These are phyloP conservation scores for Taxillus chinensis DNA, from an alignment of 164 flowering plant genomes.

Conservation along the genomic window DNA sequence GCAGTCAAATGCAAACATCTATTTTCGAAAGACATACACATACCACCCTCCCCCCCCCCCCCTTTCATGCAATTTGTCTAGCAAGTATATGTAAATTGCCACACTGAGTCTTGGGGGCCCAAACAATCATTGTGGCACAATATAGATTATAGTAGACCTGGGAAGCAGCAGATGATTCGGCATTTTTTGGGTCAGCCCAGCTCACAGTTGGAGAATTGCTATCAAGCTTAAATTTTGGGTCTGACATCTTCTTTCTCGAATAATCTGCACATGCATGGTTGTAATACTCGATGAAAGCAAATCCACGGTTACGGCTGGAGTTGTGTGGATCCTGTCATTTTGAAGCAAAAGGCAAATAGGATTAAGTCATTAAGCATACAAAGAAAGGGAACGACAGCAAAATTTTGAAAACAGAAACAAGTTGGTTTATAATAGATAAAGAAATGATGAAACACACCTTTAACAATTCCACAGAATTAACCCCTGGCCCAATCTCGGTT, in stretches of 20 bases:
- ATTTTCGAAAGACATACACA: too few relatives aligned
- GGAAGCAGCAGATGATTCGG: conserved; percentile 57
- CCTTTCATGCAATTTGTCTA: too few relatives aligned
- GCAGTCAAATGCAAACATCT: too few relatives aligned
- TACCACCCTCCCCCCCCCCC: too few relatives aligned
- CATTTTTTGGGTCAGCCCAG: conserved; percentile 88
- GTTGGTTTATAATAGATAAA: not conserved
- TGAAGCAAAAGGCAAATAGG: not conserved
- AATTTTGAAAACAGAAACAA: not conserved
- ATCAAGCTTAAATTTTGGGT: conserved; percentile 69
- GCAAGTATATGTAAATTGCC: too few relatives aligned
- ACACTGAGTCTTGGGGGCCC: too few relatives aligned
- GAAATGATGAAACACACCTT: conserved; percentile 38
- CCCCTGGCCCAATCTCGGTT: conserved; percentile 70
- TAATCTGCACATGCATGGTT: conserved; percentile 95
- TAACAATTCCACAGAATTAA: conserved; percentile 47
- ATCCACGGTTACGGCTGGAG: conserved; percentile 76
- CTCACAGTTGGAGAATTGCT: conserved; percentile 76
- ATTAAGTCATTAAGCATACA: too few relatives aligned
- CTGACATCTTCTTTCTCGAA: conserved; percentile 74
- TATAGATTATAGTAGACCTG: conserved; percentile 40
- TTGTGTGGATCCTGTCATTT: conserved; percentile 65
- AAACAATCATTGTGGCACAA: not conserved
- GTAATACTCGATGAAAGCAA: conserved; percentile 84
- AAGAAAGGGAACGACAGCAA: too few relatives aligned